Percentiles rank a stretch among this genome's conserved stretches.
Evolutionary conservation across 2,329 filamentous ascomycete genomes (phyloP).

Genomic region (Diatrype stigma): DNA sequence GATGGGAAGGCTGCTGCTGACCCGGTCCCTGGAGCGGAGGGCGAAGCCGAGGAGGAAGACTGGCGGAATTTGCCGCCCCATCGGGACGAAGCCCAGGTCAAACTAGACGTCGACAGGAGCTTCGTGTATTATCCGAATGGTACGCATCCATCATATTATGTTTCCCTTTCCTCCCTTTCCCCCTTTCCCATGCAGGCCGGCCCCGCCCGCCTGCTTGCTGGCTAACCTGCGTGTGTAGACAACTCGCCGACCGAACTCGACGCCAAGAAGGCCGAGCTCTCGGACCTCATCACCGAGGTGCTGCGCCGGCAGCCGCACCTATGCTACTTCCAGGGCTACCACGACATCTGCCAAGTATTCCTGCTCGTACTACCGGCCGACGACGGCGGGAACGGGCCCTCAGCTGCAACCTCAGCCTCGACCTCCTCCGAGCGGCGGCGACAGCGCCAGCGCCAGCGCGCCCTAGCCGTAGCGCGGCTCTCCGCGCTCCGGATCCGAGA

Average conservation of each 20-base stretch:
- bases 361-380: conserved; percentile 71
- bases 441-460: no score
- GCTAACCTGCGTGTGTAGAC: conserved; percentile 40
- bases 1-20: conserved; percentile 9
- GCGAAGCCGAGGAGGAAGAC: conserved; percentile 11
- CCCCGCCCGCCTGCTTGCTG: conserved; percentile 16
- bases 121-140: conserved; percentile 93
- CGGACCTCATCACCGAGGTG: conserved; percentile 72
- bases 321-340: conserved; percentile 97
- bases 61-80: conserved; percentile 71
- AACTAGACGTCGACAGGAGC: conserved; percentile 89
- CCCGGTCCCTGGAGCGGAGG: conserved; percentile 2
- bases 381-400: neutral
- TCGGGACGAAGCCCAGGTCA: conserved; percentile 83
- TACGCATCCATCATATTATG: conserved; percentile 35
- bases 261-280: conserved; percentile 70
- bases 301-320: conserved; percentile 78
- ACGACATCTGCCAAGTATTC: conserved; percentile 96
- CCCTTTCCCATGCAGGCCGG: conserved; percentile 15
- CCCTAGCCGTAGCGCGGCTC: conserved; percentile 68
- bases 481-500: conserved; percentile 89
- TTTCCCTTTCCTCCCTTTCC: conserved; percentile 3
- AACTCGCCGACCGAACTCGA: conserved; percentile 65
- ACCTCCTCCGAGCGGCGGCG: no score
- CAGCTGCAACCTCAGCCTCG: neutral